Evolutionary conservation across 768 basidiomycete genomes (phyloP).

Genomic region (Scleroderma citrinum): DNA sequence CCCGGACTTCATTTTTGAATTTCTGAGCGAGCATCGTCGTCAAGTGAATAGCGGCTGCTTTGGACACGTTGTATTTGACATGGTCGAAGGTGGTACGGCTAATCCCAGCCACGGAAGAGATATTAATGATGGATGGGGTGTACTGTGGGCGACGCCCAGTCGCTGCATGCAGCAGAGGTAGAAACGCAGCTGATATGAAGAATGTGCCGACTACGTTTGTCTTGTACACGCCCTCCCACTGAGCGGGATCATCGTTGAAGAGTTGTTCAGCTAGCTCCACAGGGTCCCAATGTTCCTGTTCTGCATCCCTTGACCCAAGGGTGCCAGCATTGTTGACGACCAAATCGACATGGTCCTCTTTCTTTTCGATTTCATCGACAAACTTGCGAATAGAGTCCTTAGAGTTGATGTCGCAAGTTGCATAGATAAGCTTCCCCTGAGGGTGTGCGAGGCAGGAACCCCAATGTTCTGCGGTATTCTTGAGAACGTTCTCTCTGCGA

Average conservation of each 20-base stretch:
- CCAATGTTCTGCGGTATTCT: constrained; percentile 20
- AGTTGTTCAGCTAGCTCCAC: constrained; percentile 22
- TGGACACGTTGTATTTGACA: constrained; percentile 41
- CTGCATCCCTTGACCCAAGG: constrained; percentile 18
- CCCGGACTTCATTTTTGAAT: constrained; percentile 27
- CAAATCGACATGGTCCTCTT: constrained; percentile 45
- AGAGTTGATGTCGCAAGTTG: constrained; percentile 11
- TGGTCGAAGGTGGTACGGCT: constrained; percentile 36
- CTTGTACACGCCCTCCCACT: constrained; percentile 27
- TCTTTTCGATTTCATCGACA: constrained; percentile 6
- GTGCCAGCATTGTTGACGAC: constrained; percentile 74
- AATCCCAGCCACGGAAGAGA: constrained; percentile 38
- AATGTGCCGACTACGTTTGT: constrained; percentile 33
- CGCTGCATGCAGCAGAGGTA: constrained; percentile 37
- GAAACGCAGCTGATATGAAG: constrained; percentile 41
- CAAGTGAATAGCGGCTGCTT: constrained; percentile 33
- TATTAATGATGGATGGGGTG: constrained; percentile 37
- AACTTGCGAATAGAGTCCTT: constrained; percentile 23
- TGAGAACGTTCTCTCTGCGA: constrained; percentile 29
- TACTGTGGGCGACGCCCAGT: constrained; percentile 19
- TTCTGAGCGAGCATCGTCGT: constrained; percentile 32
- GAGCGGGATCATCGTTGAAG: constrained; percentile 19
- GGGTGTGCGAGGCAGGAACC: constrained; percentile 21
- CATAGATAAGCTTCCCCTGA: constrained; percentile 24
- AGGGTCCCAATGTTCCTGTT: constrained; percentile 25